Base-by-base conservation (phyloP, 805 yeast species). In the Saccharomyces eubayanus region DNA sequence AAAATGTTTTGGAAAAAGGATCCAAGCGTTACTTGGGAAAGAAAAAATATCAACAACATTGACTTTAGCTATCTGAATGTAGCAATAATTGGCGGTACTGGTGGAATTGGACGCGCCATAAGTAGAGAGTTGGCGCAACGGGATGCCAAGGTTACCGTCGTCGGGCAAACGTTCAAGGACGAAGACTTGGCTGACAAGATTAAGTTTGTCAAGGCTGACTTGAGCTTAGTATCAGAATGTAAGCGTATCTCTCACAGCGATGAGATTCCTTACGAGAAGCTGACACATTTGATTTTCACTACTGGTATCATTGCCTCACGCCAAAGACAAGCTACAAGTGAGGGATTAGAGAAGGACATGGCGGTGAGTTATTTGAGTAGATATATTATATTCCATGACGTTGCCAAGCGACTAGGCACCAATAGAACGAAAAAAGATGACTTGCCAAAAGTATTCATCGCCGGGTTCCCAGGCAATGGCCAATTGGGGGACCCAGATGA, bases 381-480 rank as follows among this genome's bases (percentile, higher is more conserved):
- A 51, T 54, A 65, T 30, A 69, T 61, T 9, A 68, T 74, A 28
- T 28, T 72, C 40, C 62, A 64, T 24, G 60, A 52, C 9, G 28
- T 72, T 6, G 68, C 59, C 1, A 64, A 70, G 1, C 57, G 57
- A 16, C 36, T 73, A 46, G 53, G 55, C n/a, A 40, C 36, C 27
- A 41, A 20, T n/a, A 46, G 51, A 24, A 50, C 46, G 45, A 6
- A 40, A 47, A 30, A 46, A 43, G 50, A 46, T 20, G 50, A 52
- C 24, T 53, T 46, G 14, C 73, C 75, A 28, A 63, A 75, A 36
- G 68, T 74, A 1, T 74, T 74, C 53, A 31, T 69, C 2, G 70
- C 72, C 73, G 78, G 73, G 3, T 73, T 55, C 51, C 77, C 78
- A 2, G 78, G 78, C 5, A 57, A 59, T 12, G 62, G 60, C 16